Percentiles rank a stretch among this genome's conserved stretches.
Conservation (phyloP, 1,284 basidiomycete genomes). For the Cronartium quercuum region DNA sequence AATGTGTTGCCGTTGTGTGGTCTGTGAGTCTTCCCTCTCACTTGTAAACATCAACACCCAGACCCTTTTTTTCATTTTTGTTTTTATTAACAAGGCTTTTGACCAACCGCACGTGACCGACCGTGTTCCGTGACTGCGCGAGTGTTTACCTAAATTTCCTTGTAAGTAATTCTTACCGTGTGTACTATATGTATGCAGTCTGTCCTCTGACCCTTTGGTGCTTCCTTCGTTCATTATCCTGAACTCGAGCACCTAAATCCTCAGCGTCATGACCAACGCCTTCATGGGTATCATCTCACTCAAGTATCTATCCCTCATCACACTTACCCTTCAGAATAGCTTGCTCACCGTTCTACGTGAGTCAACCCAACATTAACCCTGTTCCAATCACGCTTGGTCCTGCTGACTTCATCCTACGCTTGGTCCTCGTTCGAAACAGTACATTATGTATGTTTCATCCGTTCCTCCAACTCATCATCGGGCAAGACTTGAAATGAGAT, state of each 20-base stretch:
- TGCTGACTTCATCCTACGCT: background rate
- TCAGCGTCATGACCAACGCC: background rate
- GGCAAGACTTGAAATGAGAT: background rate
- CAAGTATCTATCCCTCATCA: constrained; percentile 73
- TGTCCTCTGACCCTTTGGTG: too few species aligned
- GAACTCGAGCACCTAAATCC: background rate
- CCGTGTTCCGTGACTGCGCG: too few species aligned
- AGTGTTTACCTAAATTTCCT: too few species aligned
- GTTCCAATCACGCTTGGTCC: background rate
- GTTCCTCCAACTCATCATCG: background rate
- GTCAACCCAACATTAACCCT: constrained; percentile 52
- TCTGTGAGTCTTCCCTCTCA: too few species aligned
- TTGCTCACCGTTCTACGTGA: constrained; percentile 85
- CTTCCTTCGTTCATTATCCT: background rate
- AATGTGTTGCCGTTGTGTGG: too few species aligned
- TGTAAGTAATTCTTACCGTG: too few species aligned
- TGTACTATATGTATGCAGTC: too few species aligned
- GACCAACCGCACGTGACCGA: too few species aligned
- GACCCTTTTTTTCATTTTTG: too few species aligned
- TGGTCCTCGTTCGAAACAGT: background rate
- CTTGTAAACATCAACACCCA: too few species aligned
- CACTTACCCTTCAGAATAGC: constrained; percentile 88
- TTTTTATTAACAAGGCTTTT: too few species aligned
- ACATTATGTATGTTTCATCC: constrained; percentile 12
- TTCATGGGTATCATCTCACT: constrained; percentile 62